These are phyloP conservation scores for Fusarium sp. DNA, from an alignment of 2,329 filamentous ascomycete genomes.

Conservation along the genomic window DNA sequence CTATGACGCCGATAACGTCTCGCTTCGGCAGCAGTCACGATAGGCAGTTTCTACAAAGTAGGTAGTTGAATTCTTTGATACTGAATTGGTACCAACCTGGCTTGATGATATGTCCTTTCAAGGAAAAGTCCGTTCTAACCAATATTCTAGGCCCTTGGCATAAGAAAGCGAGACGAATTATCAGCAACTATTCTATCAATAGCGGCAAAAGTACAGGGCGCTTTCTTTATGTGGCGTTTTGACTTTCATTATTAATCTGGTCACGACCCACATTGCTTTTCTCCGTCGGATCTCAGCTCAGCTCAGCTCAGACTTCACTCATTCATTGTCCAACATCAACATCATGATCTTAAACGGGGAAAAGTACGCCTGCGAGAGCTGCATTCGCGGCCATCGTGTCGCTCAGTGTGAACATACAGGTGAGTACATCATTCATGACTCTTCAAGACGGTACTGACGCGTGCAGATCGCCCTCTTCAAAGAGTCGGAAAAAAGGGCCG, in stretches of 20 bases:
- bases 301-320: background rate
- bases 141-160: background rate
- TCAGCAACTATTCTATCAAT: background rate
- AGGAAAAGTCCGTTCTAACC: background rate
- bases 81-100: no score
- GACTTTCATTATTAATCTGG: background rate
- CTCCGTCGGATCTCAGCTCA: background rate
- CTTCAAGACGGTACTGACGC: background rate
- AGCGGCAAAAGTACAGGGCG: background rate
- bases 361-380: constrained; percentile 25
- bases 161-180: background rate
- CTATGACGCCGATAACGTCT: background rate
- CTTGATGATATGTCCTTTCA: background rate
- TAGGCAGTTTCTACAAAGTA: background rate
- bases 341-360: constrained; percentile 14
- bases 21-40: background rate
- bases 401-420: constrained; percentile 27
- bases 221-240: background rate
- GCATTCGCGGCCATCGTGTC: constrained; percentile 30
- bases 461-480: constrained; percentile 28
- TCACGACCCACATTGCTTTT: background rate
- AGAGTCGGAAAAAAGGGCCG: constrained; percentile 26
- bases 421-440: background rate
- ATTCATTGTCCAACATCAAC: background rate
- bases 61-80: background rate